Base-by-base conservation (phyloP, 2,329 filamentous ascomycete genomes). In the Rugonectria rugulosa region DNA sequence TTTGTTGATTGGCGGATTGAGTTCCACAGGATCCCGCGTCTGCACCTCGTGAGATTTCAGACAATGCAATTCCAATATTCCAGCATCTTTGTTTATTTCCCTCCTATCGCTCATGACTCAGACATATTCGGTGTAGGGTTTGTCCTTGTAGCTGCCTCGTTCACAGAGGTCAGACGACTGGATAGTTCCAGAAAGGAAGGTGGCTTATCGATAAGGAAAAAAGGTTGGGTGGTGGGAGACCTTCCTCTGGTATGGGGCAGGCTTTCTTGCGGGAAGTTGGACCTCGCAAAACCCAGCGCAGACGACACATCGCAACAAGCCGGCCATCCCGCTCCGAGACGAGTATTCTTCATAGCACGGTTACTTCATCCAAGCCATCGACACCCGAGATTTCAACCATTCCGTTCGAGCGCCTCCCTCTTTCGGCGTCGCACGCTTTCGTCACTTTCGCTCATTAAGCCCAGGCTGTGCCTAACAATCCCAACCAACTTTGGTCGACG, bases 171-270 rank as follows among this genome's bases (percentile, higher is more conserved):
- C 44, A 48, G 44, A 54, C 52, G 38, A 42, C 29, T 19, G 27
- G n/a, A n/a, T n/a, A n/a, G n/a, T n/a, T n/a, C n/a, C 14, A 43
- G 37, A 51, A 37, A 45, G 40, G 41, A 24, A 23, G 10, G 21
- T n/a, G 20, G 10, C 61, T 68, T 70, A 71, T 71, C 69, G 69
- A 71, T 71, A 71, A 71, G 64, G 10, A 40, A 49, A 63, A 65
- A 67, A 60, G 51, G 56, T 62, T 63, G 44, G 38, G 56, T 53
- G 59, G 59, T 56, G 56, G 60, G 61, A 47, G 56, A 56, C 62
- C 32, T 58, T 57, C 11, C 54, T 49, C 46, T 12, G 42, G 53
- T 27, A 52, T 53, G 40, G 54, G 58, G 51, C 55, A 54, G 46
- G 46, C 42, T 59, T 56, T 49, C 29, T 47, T 56, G 44, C 38